Conservation (phyloP, 78 protist species). For the Dictyostelium firmibasis region DNA sequence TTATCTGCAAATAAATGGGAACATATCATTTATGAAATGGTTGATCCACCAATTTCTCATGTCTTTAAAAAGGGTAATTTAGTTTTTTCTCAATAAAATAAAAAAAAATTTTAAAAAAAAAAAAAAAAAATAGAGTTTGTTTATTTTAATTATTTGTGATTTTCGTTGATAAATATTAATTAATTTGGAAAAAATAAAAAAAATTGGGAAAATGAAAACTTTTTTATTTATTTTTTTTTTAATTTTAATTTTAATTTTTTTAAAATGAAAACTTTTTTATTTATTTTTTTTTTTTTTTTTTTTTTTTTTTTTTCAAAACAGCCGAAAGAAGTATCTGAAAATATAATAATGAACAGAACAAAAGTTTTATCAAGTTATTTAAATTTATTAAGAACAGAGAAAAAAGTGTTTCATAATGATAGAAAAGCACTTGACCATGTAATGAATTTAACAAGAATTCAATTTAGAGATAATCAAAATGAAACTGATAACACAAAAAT, state of each 20-base stretch:
- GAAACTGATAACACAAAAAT: constrained; percentile 23
- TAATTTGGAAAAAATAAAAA: too few relatives aligned
- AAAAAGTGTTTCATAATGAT: constrained; percentile 18
- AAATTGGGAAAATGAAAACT: neutral
- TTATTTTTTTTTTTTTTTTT: neutral
- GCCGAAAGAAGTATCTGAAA: neutral
- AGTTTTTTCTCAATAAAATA: constrained; percentile 5
- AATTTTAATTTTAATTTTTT: too few relatives aligned
- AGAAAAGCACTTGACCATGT: neutral
- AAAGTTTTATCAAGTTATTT: constrained; percentile 38
- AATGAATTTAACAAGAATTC: constrained; percentile 7
- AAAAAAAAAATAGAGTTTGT: neutral
- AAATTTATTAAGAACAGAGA: constrained; percentile 49
- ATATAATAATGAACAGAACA: neutral
- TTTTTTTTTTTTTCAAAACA: neutral
- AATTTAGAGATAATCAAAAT: constrained; percentile 28
- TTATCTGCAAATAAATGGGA: constrained; percentile 88
- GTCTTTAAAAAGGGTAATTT: constrained; percentile 88
- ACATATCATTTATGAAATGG: constrained; percentile 90
- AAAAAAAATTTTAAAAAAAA: neutral
- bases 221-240: neutral
- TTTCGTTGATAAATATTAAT: too few relatives aligned
- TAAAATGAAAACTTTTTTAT: too few relatives aligned
- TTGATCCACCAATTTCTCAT: constrained; percentile 83
- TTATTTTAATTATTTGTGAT: too few relatives aligned